A percentile compares a stretch with the other conserved stretches of the same genome.
These are phyloP conservation scores for Solanum rostratum DNA, from an alignment of 257 asterid genomes.

Conservation along the genomic window DNA sequence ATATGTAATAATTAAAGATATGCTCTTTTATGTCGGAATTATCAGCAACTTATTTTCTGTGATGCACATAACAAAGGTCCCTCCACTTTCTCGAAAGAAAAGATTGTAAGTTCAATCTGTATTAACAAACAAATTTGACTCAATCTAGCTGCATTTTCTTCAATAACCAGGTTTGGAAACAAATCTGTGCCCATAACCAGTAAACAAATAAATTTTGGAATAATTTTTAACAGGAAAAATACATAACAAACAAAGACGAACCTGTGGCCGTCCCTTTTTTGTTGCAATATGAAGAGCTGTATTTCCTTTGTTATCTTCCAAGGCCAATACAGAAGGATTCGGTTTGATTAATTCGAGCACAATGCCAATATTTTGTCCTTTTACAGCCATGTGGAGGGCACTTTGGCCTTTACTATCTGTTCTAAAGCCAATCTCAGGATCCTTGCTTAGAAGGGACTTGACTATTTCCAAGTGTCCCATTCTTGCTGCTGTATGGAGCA, in stretches of 20 bases:
- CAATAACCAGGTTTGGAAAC: neutral
- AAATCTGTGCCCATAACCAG: neutral
- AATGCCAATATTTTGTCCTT: slow-evolving; percentile 73
- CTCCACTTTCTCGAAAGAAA: neutral
- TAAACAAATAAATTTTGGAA: neutral
- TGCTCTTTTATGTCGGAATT: neutral
- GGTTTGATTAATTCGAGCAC: slow-evolving; percentile 81
- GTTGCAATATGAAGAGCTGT: slow-evolving; percentile 85
- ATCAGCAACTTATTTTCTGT: neutral
- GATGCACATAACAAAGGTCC: neutral
- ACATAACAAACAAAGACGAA: slow-evolving; percentile 6
- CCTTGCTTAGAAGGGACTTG: slow-evolving; percentile 57
- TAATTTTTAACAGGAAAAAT: neutral
- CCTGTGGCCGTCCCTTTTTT: slow-evolving; percentile 83
- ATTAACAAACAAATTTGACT: neutral
- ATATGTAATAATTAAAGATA: neutral
- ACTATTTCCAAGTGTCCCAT: slow-evolving; percentile 94
- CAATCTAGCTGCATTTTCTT: neutral
- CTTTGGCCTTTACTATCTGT: slow-evolving; percentile 89
- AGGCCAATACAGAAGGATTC: slow-evolving; percentile 50
- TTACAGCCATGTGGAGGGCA: slow-evolving; percentile 91
- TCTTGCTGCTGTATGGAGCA: slow-evolving; percentile 90
- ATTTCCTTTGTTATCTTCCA: slow-evolving; percentile 82
- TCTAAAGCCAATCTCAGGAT: slow-evolving; percentile 61
- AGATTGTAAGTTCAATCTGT: neutral